These are phyloP conservation scores for Asterella californica DNA, from an alignment of 225 moss, liverwort and hornwort species.

Conservation along the genomic window DNA sequence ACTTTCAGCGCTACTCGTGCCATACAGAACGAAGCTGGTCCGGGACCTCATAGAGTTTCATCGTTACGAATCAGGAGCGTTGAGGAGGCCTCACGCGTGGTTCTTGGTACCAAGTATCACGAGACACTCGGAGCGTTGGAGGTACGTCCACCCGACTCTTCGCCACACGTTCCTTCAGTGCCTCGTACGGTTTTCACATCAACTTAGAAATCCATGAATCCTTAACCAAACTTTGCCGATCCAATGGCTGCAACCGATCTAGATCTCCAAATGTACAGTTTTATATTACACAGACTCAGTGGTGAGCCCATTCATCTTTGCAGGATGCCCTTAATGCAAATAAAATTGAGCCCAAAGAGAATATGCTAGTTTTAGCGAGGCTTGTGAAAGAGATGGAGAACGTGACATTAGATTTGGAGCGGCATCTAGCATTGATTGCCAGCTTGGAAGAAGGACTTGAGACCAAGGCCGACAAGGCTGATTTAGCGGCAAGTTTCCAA, in stretches of 20 bases:
- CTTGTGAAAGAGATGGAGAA: slow-evolving; percentile 70
- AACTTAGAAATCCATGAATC: neutral
- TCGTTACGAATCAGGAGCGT: slow-evolving; percentile 48
- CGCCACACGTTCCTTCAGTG: neutral
- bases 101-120: slow-evolving; percentile 59
- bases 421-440: slow-evolving; percentile 62
- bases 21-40: slow-evolving; percentile 34
- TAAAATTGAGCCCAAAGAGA: slow-evolving; percentile 80
- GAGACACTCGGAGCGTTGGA: slow-evolving; percentile 57
- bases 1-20: slow-evolving; percentile 42
- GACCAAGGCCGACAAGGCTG: slow-evolving; percentile 74
- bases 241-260: neutral
- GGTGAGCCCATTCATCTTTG: neutral
- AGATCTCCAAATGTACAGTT: too few species aligned
- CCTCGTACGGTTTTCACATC: neutral
- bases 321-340: slow-evolving; percentile 75
- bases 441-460: slow-evolving; percentile 59
- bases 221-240: neutral
- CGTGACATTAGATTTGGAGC: slow-evolving; percentile 66
- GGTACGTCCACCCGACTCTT: slow-evolving; percentile 27
- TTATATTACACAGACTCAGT: neutral
- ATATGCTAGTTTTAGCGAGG: slow-evolving; percentile 60
- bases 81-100: slow-evolving; percentile 57
- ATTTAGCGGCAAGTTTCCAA: slow-evolving; percentile 52
- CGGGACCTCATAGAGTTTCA: slow-evolving; percentile 37